Evolutionary conservation across 805 yeast species (phyloP).

Genomic region (Metschnikowia bowlesiae): DNA sequence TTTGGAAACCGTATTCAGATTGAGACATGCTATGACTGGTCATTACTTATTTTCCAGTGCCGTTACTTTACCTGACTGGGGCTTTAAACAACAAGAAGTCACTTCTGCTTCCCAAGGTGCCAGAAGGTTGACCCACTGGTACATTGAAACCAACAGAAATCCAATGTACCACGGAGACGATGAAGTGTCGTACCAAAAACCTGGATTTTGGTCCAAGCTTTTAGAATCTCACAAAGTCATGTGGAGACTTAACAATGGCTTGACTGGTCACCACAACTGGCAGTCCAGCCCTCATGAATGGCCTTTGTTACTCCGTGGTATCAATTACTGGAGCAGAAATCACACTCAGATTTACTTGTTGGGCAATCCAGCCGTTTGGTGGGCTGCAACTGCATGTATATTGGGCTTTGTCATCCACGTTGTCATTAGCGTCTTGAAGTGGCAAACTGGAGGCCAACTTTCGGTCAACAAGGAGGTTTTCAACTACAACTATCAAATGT

Average conservation of each 20-base stretch:
- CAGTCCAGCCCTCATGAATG: constrained; percentile 70
- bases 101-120: constrained; percentile 72
- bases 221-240: constrained; percentile 63
- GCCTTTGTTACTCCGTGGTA: constrained; percentile 76
- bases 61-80: constrained; percentile 77
- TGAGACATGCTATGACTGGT: constrained; percentile 77
- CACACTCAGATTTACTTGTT: constrained; percentile 61
- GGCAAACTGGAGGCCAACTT: constrained; percentile 52
- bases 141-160: constrained; percentile 66
- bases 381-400: constrained; percentile 57
- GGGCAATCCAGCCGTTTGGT: constrained; percentile 82
- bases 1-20: constrained; percentile 63
- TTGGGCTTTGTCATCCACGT: constrained; percentile 47
- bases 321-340: constrained; percentile 69
- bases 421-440: constrained; percentile 47
- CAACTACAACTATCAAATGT: constrained; percentile 61
- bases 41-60: constrained; percentile 74
- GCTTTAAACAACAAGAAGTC: constrained; percentile 79
- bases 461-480: constrained; percentile 49
- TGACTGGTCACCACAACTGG: constrained; percentile 65
- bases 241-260: constrained; percentile 73
- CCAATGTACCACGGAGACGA: constrained; percentile 33
- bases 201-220: constrained; percentile 55
- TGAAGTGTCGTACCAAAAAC: constrained; percentile 44
- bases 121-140: constrained; percentile 60